phyloP scores from a whole-genome alignment of 257 asterid genomes.

The Solanum tarijense region DNA sequence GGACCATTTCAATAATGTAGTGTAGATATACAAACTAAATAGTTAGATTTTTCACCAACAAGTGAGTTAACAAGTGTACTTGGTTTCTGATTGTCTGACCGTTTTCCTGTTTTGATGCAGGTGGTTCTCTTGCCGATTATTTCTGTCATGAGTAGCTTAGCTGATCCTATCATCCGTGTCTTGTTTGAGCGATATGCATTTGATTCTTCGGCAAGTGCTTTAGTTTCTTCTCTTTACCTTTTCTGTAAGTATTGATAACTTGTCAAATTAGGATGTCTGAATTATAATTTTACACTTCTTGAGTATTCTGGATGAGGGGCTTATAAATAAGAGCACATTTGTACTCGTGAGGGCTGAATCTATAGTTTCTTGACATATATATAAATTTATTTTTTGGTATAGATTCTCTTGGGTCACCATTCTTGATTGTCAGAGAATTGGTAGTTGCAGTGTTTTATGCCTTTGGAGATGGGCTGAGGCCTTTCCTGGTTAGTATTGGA shows the following conservation, averaged over 20 bases:
- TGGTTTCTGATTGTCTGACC: background rate
- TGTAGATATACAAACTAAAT: background rate
- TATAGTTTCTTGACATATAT: background rate
- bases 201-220: slow-evolving; percentile 40
- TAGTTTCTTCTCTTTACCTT: slow-evolving; percentile 28
- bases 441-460: slow-evolving; percentile 32
- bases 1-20: background rate
- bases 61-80: background rate
- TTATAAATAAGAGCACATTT: background rate
- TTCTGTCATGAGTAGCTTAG: slow-evolving; percentile 23
- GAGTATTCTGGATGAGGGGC: background rate
- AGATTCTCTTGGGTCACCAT: slow-evolving; percentile 43
- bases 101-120: slow-evolving; percentile 13
- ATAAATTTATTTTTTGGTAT: background rate
- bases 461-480: slow-evolving; percentile 34
- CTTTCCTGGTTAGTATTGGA: slow-evolving; percentile 29
- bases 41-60: background rate
- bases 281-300: background rate
- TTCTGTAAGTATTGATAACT: slow-evolving; percentile 18
- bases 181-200: slow-evolving; percentile 33
- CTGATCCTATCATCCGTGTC: slow-evolving; percentile 24
- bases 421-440: slow-evolving; percentile 33
- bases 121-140: slow-evolving; percentile 31
- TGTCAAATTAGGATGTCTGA: background rate
- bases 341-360: background rate